These are phyloP conservation scores for Cucurbitaria berberidis DNA, from an alignment of 2,329 filamentous ascomycete genomes.

Conservation along the genomic window DNA sequence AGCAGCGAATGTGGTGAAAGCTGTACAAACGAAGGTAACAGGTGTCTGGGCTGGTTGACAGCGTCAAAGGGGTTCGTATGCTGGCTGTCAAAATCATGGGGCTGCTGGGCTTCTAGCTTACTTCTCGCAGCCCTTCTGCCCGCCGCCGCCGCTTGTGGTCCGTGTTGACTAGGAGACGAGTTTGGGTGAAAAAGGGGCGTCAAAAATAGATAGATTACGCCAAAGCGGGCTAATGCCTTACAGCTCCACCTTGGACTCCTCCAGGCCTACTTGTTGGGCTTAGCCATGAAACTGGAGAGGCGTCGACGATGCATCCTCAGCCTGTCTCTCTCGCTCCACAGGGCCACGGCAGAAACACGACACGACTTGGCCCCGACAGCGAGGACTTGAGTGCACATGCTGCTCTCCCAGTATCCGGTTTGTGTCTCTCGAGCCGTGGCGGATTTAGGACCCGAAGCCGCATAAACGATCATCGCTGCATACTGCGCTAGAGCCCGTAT, in stretches of 20 bases:
- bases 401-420: too few species aligned
- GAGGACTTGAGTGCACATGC: too few species aligned
- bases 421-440: not conserved
- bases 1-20: slow-evolving; percentile 41
- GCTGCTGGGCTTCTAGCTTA: slow-evolving; percentile 23
- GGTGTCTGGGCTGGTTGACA: slow-evolving; percentile 25
- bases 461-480: slow-evolving; percentile 25
- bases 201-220: slow-evolving; percentile 32
- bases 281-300: slow-evolving; percentile 11
- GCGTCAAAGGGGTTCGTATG: slow-evolving; percentile 28
- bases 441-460: slow-evolving; percentile 1
- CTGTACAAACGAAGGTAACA: slow-evolving; percentile 40
- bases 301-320: not conserved
- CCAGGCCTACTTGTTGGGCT: too few species aligned
- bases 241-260: slow-evolving; percentile 23
- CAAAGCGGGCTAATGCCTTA: slow-evolving; percentile 17
- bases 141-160: slow-evolving; percentile 18
- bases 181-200: slow-evolving; percentile 23
- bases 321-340: not conserved
- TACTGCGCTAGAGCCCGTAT: slow-evolving; percentile 23
- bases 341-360: not conserved
- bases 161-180: slow-evolving; percentile 26
- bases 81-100: slow-evolving; percentile 23
- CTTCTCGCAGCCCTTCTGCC: slow-evolving; percentile 15
- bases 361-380: not conserved